Conservation (phyloP, 1,284 basidiomycete species). For the Phlebopus sp. region DNA sequence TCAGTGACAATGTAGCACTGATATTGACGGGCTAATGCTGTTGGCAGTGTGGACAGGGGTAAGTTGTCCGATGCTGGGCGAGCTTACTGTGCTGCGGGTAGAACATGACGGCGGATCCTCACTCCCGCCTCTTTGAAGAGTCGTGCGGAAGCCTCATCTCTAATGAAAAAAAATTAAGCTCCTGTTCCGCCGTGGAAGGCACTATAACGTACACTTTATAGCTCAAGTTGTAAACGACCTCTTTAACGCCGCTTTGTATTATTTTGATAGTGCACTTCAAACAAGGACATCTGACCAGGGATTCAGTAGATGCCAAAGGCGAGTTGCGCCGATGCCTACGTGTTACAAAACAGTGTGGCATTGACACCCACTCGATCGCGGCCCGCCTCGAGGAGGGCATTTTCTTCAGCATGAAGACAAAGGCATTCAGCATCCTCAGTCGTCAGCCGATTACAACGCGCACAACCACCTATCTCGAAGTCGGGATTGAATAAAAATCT, state of each 20-base stretch:
- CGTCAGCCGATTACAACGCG: conserved; percentile 63
- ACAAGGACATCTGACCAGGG: conserved; percentile 82
- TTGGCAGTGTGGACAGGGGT: not conserved
- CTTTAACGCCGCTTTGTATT: conserved; percentile 89
- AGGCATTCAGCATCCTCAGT: conserved; percentile 70
- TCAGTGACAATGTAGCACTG: conserved; percentile 47
- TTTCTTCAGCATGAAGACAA: conserved; percentile 98
- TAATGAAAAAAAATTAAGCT: conserved; percentile 28
- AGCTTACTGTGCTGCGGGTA: conserved; percentile 30
- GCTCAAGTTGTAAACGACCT: conserved; percentile 93
- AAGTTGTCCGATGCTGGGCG: not conserved
- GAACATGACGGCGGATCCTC: conserved; percentile 62
- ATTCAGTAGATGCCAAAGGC: conserved; percentile 7
- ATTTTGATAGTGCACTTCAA: conserved; percentile 96
- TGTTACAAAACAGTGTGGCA: conserved; percentile 89
- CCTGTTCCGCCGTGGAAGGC: not conserved
- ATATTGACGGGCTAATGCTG: conserved; percentile 37
- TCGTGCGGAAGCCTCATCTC: conserved; percentile 77
- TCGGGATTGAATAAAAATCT: conserved; percentile 2
- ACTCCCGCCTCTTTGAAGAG: conserved; percentile 81
- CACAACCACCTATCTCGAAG: conserved; percentile 60
- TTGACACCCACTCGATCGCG: conserved; percentile 80
- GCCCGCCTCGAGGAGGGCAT: conserved; percentile 92
- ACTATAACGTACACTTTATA: conserved; percentile 81
- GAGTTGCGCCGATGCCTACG: conserved; percentile 40